A percentile compares a stretch with the other conserved stretches of the same genome.
Evolutionary conservation across 768 basidiomycete species (phyloP).

Genomic region (Aureoboletus auriporus): DNA sequence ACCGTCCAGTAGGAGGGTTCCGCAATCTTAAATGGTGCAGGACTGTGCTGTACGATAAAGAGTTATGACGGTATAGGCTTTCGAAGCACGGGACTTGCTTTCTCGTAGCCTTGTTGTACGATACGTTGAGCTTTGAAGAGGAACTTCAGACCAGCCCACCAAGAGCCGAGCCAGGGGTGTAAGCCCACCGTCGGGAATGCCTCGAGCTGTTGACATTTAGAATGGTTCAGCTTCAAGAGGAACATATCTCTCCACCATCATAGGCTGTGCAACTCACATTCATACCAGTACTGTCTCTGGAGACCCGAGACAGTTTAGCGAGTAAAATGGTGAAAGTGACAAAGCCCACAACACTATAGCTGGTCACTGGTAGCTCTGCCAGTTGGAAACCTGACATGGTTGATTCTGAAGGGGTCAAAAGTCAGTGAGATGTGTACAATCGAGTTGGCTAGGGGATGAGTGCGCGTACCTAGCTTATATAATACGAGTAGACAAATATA

Average conservation of each 20-base stretch:
- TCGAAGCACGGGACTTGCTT: neutral
- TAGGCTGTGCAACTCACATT: no score
- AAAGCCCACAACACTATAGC: neutral
- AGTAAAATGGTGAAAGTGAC: neutral
- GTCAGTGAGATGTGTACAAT: no score
- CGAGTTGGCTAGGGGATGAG: no score
- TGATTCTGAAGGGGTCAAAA: no score
- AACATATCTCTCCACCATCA: neutral
- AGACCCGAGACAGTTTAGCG: neutral
- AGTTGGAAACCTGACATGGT: neutral
- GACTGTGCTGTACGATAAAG: neutral
- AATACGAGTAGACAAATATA: no score
- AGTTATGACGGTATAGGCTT: neutral
- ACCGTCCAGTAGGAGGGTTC: neutral
- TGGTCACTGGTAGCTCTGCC: neutral
- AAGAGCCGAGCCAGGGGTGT: constrained; percentile 5
- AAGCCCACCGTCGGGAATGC: constrained; percentile 1
- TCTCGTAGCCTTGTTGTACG: neutral
- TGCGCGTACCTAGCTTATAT: no score
- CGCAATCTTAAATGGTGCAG: neutral
- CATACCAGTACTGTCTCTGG: neutral
- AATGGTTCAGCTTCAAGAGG: no score
- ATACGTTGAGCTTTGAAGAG: neutral
- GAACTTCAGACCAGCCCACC: constrained; percentile 1
- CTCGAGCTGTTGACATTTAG: neutral